Percentiles rank a stretch among this genome's conserved stretches.
These are phyloP conservation scores for Aspergillus udagawae DNA, from an alignment of 2,329 filamentous ascomycete genomes.

Conservation along the genomic window DNA sequence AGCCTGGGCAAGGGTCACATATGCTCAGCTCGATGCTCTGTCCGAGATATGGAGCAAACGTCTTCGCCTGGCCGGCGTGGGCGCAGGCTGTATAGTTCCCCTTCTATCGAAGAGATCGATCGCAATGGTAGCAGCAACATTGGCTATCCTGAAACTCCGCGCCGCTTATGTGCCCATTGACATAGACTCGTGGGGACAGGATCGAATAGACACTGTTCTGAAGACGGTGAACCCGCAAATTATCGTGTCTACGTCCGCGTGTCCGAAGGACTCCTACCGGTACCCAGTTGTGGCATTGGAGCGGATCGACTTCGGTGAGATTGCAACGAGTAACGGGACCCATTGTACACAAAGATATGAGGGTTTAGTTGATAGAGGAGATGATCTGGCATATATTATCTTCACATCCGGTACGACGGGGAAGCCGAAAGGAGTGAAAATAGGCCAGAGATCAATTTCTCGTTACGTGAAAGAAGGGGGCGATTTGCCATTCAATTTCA, in stretches of 20 bases:
- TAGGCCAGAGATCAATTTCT: conserved; percentile 6
- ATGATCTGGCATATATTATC: neutral
- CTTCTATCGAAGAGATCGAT: neutral
- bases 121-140: neutral
- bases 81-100: neutral
- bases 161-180: neutral
- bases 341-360: neutral
- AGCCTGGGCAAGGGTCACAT: neutral
- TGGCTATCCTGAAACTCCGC: neutral
- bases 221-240: neutral
- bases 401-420: conserved; percentile 7
- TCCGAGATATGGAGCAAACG: neutral
- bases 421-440: conserved; percentile 1
- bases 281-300: too few species aligned
- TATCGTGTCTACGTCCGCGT: neutral
- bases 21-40: neutral
- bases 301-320: too few species aligned
- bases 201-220: neutral
- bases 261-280: too few species aligned
- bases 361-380: neutral
- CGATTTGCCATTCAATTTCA: conserved; percentile 2
- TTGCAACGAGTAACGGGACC: too few species aligned
- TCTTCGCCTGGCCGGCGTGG: neutral
- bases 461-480: conserved; percentile 1
- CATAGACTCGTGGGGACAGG: neutral